These are phyloP conservation scores for Rhizopus stolonifer DNA, from an alignment of 371 early-diverging fungal species.

Conservation along the genomic window DNA sequence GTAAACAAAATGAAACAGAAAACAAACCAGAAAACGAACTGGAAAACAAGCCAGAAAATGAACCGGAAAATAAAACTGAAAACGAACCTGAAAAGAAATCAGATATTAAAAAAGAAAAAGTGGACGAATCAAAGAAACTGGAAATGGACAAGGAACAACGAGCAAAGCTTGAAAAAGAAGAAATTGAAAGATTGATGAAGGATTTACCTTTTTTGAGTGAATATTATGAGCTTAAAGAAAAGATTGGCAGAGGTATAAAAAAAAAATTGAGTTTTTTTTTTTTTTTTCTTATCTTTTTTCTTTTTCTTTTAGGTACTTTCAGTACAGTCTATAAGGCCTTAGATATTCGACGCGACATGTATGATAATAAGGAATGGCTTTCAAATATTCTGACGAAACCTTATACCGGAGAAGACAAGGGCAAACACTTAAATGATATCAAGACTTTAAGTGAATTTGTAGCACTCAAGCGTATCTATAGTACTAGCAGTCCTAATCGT, in stretches of 20 bases:
- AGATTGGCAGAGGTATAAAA: constrained; percentile 1
- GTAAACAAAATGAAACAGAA: neutral
- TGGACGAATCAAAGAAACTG: neutral
- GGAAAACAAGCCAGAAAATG: neutral
- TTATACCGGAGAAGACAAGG: constrained; percentile 9
- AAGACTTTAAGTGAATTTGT: constrained; percentile 52
- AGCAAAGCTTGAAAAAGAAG: neutral
- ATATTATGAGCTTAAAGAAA: neutral
- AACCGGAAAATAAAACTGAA: neutral
- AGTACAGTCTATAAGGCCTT: constrained; percentile 95
- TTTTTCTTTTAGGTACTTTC: constrained; percentile 61
- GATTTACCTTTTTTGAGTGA: neutral
- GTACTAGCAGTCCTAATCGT: constrained; percentile 81
- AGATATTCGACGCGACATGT: constrained; percentile 68
- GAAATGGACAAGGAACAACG: neutral
- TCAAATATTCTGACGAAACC: constrained; percentile 8
- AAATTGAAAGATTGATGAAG: neutral
- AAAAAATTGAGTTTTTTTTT: too few relatives aligned
- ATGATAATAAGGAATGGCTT: constrained; percentile 56
- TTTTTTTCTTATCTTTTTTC: too few relatives aligned
- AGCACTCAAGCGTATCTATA: constrained; percentile 92
- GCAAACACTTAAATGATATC: neutral
- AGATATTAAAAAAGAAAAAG: too few relatives aligned
- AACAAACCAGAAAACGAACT: neutral
- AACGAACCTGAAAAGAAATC: neutral